These are phyloP conservation scores for Leptodermis oblonga DNA, from an alignment of 257 asterid genomes.

Conservation along the genomic window DNA sequence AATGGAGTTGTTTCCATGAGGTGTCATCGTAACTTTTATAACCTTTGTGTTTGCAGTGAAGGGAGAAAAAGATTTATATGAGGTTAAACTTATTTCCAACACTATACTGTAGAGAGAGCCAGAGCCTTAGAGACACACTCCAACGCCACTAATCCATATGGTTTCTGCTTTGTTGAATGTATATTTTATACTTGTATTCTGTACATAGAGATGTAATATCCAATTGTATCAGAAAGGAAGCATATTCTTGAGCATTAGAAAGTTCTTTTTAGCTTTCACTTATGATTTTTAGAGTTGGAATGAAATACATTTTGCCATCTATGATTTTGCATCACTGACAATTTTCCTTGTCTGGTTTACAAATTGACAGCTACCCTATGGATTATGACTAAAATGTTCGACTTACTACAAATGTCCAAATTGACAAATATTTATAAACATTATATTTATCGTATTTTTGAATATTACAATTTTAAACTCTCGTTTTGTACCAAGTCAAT, in stretches of 20 bases:
- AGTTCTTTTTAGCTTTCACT: neutral
- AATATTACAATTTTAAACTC: no score
- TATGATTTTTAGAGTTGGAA: no score
- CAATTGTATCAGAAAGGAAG: neutral
- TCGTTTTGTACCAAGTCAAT: no score
- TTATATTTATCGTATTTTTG: no score
- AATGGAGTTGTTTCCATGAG: neutral
- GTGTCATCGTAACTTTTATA: constrained; percentile 9
- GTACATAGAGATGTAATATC: neutral
- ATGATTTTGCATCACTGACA: no score
- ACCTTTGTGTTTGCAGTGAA: constrained; percentile 54
- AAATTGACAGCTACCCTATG: no score
- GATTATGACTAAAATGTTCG: no score
- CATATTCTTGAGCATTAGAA: neutral
- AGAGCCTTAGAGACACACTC: neutral
- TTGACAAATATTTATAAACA: no score
- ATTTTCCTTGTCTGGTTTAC: no score
- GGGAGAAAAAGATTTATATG: constrained; percentile 54
- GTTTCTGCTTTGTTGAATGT: neutral
- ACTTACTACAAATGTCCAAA: no score
- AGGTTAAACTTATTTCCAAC: constrained; percentile 74
- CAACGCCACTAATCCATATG: neutral
- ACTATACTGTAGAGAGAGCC: constrained; percentile 37
- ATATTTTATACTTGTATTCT: neutral
- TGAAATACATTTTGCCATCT: no score